Conservation (phyloP, 208 protist species). For the Angomonas desouzai region DNA sequence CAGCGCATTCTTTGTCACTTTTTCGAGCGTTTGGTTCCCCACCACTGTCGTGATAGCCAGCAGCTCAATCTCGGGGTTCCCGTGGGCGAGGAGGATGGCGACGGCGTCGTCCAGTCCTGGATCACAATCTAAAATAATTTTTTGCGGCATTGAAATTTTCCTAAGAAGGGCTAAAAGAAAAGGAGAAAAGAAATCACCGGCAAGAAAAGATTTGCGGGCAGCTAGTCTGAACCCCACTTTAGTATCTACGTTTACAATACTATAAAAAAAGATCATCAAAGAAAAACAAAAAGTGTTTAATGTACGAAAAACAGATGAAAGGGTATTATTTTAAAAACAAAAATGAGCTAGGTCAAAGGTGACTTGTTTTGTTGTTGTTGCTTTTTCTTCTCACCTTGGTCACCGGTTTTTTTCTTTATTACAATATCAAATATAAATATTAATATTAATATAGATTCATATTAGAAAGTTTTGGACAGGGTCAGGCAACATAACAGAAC, state of each 20-base stretch:
- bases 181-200: background rate
- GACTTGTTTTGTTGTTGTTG: no score
- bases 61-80: conserved; percentile 60
- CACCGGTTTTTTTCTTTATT: no score
- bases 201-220: background rate
- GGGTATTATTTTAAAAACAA: no score
- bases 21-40: conserved; percentile 83
- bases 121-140: conserved; percentile 84
- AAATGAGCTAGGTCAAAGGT: no score
- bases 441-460: background rate
- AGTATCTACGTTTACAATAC: no score
- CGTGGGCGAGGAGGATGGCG: conserved; percentile 65
- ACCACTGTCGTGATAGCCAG: conserved; percentile 75
- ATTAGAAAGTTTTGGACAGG: no score
- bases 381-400: no score
- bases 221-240: background rate
- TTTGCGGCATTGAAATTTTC: conserved; percentile 32
- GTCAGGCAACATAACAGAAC: conserved; percentile 56
- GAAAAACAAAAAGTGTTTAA: conserved; percentile 20
- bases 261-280: conserved; percentile 9
- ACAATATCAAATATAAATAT: background rate
- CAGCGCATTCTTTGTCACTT: conserved; percentile 64
- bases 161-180: background rate
- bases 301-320: no score
- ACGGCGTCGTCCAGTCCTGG: conserved; percentile 83